These are phyloP conservation scores for Amesomyces nigricolor DNA, from an alignment of 2,329 filamentous ascomycete species.

Conservation along the genomic window DNA sequence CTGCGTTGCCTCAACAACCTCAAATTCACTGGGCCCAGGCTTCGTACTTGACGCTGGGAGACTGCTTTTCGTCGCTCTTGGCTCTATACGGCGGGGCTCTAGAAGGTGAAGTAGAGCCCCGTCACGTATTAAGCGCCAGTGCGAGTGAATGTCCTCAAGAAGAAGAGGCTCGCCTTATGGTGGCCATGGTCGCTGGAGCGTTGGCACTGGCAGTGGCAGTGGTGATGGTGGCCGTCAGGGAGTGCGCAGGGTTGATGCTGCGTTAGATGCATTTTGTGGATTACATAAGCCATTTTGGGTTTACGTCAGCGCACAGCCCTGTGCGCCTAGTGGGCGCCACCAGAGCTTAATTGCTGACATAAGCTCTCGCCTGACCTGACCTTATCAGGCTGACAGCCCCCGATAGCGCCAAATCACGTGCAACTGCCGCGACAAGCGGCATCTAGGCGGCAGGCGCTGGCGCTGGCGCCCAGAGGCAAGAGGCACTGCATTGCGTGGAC, in stretches of 20 bases:
- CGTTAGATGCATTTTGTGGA: too few species aligned
- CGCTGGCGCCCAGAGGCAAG: background rate
- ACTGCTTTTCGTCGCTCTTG: background rate
- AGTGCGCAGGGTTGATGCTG: too few species aligned
- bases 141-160: background rate
- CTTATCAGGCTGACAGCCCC: background rate
- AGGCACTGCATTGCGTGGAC: constrained; percentile 24
- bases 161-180: background rate
- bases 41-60: constrained; percentile 1
- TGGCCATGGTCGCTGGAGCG: too few species aligned
- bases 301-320: too few species aligned
- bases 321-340: too few species aligned
- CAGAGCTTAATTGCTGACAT: background rate
- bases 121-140: constrained; percentile 1
- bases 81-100: constrained; percentile 1
- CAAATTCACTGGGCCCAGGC: background rate
- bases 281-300: too few species aligned
- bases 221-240: too few species aligned
- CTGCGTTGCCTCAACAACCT: background rate
- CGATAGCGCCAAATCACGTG: constrained; percentile 14
- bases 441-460: constrained; percentile 3
- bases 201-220: too few species aligned
- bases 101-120: background rate
- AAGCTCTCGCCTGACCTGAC: too few species aligned
- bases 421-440: background rate